Base-by-base conservation (phyloP, 345 rosid genomes). In the Corchorus capsularis region DNA sequence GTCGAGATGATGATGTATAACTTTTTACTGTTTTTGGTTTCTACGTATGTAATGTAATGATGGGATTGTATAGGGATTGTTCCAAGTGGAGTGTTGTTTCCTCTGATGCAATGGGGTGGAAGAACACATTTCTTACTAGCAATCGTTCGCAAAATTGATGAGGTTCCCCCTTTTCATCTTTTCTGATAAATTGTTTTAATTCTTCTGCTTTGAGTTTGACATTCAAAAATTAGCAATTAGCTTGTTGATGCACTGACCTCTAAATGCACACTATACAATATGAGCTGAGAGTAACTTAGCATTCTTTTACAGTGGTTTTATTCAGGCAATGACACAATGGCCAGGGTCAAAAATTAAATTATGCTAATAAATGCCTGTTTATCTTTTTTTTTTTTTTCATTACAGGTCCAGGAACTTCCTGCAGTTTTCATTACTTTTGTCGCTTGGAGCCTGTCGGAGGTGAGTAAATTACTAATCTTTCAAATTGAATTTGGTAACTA, bases 71-170 rank as follows among this genome's bases (percentile, higher is more conserved):
- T 73, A 93, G 97, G 98, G 41, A 83, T 93, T 82, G 93, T 93
- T n/a, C 91, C 99, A 4, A 95, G 90, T 79, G 97, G 98, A 74
- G 83, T 81, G 72, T 55, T 90, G 85, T 88, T 93, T 55, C 97
- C 98, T 27, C 32, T 91, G 71, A 90, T 91, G 89, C 99, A 93
- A 69, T 93, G 97, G 96, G 80, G 82, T 73, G 97, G 98, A 83
- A 88, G 94, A 85, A 83, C 88, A 11, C 94, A 93, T 66, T 89
- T 90, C 81, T 71, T 93, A 9, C 63, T 90, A 55, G 87, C 87
- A 47, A 79, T 90, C 64, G 91, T 83, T 76, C 82, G 83, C 32
- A 85, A 68, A 67, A 77, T 90, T 41, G 72, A 41, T 6, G 92
- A 94, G 98, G 97, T 91, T 76, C 41, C 37, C 14, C 1, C 41